phyloP scores from a whole-genome alignment of 163 green algal genomes.

The Scenedesmus sp. region DNA sequence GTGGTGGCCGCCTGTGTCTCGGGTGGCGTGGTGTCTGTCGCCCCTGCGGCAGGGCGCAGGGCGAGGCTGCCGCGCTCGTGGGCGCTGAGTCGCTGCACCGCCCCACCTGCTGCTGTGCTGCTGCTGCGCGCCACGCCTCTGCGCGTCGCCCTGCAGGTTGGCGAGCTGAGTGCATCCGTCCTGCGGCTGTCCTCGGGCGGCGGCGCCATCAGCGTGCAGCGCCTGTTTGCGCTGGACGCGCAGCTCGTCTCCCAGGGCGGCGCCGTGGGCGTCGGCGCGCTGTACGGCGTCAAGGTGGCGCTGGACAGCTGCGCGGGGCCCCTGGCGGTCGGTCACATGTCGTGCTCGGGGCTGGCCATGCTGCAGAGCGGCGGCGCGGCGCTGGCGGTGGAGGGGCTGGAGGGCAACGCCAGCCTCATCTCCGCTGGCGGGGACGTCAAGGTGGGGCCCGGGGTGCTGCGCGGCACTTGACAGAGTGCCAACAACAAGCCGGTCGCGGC shows the following conservation, averaged over 20 bases:
- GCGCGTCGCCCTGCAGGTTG: conserved; percentile 21
- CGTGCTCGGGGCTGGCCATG: conserved; percentile 5
- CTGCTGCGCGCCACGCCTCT: too few relatives aligned
- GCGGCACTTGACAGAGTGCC: too few relatives aligned
- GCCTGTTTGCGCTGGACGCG: conserved; percentile 30
- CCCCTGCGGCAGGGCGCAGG: too few relatives aligned
- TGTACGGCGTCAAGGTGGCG: conserved; percentile 32
- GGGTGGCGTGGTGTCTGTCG: too few relatives aligned
- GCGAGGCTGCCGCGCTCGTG: too few relatives aligned
- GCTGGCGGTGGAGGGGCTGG: conserved; percentile 26
- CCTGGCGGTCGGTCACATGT: conserved; percentile 15
- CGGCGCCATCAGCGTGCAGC: conserved; percentile 12
- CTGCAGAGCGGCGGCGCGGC: neutral
- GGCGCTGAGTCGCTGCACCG: neutral
- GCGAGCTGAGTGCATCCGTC: conserved; percentile 28
- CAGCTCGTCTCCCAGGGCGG: neutral
- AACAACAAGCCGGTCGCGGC: too few relatives aligned
- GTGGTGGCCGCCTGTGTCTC: too few relatives aligned
- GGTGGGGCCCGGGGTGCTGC: neutral
- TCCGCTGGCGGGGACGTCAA: conserved; percentile 41
- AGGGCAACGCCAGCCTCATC: conserved; percentile 45
- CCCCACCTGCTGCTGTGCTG: neutral
- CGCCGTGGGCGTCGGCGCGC: neutral
- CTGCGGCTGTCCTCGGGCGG: conserved; percentile 21
- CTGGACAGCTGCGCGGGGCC: neutral